Percentiles rank a stretch among this genome's conserved stretches.
phyloP scores from a whole-genome alignment of 176 grass and related monocot genomes.

The Oropetium thomaeum region DNA sequence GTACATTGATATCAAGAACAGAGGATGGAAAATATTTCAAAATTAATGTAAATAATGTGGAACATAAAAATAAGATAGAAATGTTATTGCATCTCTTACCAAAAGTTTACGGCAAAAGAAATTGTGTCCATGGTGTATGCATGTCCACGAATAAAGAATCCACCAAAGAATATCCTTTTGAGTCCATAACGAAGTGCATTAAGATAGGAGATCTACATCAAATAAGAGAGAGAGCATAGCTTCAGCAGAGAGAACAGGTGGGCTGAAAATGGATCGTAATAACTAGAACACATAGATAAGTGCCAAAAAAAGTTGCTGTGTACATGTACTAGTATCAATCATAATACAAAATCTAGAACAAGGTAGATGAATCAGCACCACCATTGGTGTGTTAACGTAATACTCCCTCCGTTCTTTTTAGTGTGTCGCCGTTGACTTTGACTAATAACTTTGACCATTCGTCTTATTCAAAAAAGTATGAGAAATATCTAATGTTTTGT shows the following conservation, averaged over 20 bases:
- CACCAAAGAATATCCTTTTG: constrained; percentile 97
- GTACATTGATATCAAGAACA: constrained; percentile 8
- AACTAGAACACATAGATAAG: constrained; percentile 1
- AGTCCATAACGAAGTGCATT: constrained; percentile 98
- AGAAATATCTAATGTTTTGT: too few relatives aligned
- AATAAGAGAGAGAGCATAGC: constrained; percentile 7
- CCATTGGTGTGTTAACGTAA: too few relatives aligned
- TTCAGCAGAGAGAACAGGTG: neutral
- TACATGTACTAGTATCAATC: neutral
- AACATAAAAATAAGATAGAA: neutral
- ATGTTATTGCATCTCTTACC: constrained; percentile 47
- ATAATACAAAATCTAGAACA: constrained; percentile 8
- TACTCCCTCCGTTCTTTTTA: too few relatives aligned
- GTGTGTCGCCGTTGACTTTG: too few relatives aligned
- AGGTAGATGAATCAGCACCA: neutral
- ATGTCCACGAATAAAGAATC: constrained; percentile 98
- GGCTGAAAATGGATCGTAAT: neutral
- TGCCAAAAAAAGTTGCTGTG: neutral
- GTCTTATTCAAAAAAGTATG: too few relatives aligned
- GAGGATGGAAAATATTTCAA: neutral
- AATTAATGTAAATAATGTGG: neutral
- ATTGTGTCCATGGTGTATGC: constrained; percentile 99
- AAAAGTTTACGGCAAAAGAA: constrained; percentile 97
- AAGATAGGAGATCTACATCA: constrained; percentile 82
- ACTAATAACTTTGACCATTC: too few relatives aligned